Percentiles rank a stretch among this genome's conserved stretches.
Evolutionary conservation across 208 protist species (phyloP).

Genomic region (Trypanosomatidae sp.): DNA sequence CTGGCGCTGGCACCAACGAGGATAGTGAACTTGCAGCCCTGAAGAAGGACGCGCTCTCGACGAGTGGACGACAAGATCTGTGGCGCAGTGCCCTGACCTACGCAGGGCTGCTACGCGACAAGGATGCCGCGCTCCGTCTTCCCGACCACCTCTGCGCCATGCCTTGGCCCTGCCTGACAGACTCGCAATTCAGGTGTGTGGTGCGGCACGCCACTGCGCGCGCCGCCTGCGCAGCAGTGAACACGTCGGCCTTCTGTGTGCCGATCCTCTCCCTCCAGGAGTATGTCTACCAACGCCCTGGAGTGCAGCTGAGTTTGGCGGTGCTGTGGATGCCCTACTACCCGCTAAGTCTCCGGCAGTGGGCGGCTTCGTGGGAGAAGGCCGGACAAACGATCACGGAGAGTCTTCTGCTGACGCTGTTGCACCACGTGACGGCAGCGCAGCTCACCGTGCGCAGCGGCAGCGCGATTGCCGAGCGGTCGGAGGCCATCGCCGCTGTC

Average conservation of each 20-base stretch:
- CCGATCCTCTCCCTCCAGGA: slow-evolving; percentile 49
- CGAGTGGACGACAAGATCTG: slow-evolving; percentile 29
- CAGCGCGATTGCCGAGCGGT: not conserved
- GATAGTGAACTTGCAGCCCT: too few species aligned
- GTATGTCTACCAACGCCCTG: slow-evolving; percentile 30
- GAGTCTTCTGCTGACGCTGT: slow-evolving; percentile 21
- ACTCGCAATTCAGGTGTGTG: slow-evolving; percentile 25
- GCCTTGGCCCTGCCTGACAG: slow-evolving; percentile 52
- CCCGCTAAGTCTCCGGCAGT: slow-evolving; percentile 35
- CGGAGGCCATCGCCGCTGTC: not conserved
- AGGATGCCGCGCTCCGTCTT: slow-evolving; percentile 1
- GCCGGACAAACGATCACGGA: slow-evolving; percentile 35
- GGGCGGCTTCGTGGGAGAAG: slow-evolving; percentile 30
- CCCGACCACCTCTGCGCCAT: slow-evolving; percentile 7
- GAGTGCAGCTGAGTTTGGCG: slow-evolving; percentile 30
- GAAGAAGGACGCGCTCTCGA: slow-evolving; percentile 6
- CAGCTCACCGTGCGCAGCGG: slow-evolving; percentile 29
- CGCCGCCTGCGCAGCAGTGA: slow-evolving; percentile 21
- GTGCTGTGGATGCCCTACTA: slow-evolving; percentile 79
- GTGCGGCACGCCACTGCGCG: slow-evolving; percentile 26
- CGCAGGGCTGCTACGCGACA: slow-evolving; percentile 19
- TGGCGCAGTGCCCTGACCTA: slow-evolving; percentile 32
- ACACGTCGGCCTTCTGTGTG: slow-evolving; percentile 45
- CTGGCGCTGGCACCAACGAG: too few species aligned
- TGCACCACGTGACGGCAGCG: slow-evolving; percentile 41